Evolutionary conservation across 345 rosid genomes (phyloP).

Genomic region (Bruguiera gymnorhiza): DNA sequence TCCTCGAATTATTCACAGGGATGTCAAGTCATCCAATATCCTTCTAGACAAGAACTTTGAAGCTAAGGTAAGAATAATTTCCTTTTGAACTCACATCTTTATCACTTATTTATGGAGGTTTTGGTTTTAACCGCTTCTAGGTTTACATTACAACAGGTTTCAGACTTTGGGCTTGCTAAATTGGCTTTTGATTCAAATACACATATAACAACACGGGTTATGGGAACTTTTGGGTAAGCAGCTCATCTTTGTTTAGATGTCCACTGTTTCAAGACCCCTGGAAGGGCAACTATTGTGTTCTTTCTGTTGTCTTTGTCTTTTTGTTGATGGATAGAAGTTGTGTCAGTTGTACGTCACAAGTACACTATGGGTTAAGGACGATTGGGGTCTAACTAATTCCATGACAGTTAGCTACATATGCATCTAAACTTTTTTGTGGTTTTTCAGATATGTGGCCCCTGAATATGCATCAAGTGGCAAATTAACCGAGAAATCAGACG

Average conservation of each 20-base stretch:
- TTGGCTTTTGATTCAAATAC: conserved; percentile 82
- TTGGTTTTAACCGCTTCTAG: conserved; percentile 23
- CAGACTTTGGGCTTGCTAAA: conserved; percentile 97
- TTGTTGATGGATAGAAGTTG: not conserved
- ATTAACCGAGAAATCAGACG: conserved; percentile 92
- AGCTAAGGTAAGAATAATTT: conserved; percentile 51
- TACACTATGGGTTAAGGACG: no score
- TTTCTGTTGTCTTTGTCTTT: not conserved
- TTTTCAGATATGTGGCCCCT: conserved; percentile 89
- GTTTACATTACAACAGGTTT: conserved; percentile 62
- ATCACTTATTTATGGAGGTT: conserved; percentile 2
- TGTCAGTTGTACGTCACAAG: not conserved
- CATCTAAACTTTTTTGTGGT: conserved; percentile 14
- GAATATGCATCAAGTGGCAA: conserved; percentile 98
- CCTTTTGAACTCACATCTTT: conserved; percentile 7
- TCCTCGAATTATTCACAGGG: conserved; percentile 94
- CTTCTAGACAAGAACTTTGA: conserved; percentile 85
- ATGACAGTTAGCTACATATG: not conserved
- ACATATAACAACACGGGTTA: conserved; percentile 85
- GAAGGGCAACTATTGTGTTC: not conserved
- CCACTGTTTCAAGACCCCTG: not conserved
- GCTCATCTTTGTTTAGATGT: conserved; percentile 10
- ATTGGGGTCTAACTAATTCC: no score
- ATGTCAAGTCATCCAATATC: conserved; percentile 93
- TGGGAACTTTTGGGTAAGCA: conserved; percentile 96